Percentiles rank a stretch among this genome's conserved stretches.
These are phyloP conservation scores for Metschnikowia koreensis DNA, from an alignment of 805 yeast species.

Conservation along the genomic window DNA sequence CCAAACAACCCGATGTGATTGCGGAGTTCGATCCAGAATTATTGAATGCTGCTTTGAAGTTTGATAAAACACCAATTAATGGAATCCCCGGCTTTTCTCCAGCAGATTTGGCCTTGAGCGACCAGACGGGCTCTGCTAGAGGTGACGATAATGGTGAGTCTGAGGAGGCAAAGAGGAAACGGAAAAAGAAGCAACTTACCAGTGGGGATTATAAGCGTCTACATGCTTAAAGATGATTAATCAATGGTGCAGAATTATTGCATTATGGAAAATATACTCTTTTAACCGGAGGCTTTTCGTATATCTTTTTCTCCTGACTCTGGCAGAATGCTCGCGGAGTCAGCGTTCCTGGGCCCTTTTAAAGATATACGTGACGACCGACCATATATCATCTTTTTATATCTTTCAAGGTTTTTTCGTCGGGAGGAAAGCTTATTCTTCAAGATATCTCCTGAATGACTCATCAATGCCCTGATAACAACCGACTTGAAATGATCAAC, in stretches of 20 bases:
- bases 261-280: background rate
- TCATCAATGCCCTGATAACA: conserved; percentile 31
- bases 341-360: no score
- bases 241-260: background rate
- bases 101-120: conserved; percentile 61
- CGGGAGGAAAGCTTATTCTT: conserved; percentile 29
- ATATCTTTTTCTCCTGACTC: background rate
- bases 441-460: conserved; percentile 36
- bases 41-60: conserved; percentile 49
- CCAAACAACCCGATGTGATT: conserved; percentile 44
- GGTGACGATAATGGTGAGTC: conserved; percentile 40
- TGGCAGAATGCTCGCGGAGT: background rate
- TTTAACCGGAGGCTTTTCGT: background rate
- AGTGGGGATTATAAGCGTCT: conserved; percentile 39
- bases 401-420: conserved; percentile 6
- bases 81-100: conserved; percentile 80
- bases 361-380: background rate
- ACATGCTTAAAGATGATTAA: conserved; percentile 22
- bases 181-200: conserved; percentile 38
- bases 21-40: conserved; percentile 50
- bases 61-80: conserved; percentile 62
- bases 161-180: conserved; percentile 34
- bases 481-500: conserved; percentile 32
- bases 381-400: background rate
- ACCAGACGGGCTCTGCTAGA: conserved; percentile 40